These are phyloP conservation scores for Vaccinium corymbosum DNA, from an alignment of 148 eudicot genomes.

Conservation along the genomic window DNA sequence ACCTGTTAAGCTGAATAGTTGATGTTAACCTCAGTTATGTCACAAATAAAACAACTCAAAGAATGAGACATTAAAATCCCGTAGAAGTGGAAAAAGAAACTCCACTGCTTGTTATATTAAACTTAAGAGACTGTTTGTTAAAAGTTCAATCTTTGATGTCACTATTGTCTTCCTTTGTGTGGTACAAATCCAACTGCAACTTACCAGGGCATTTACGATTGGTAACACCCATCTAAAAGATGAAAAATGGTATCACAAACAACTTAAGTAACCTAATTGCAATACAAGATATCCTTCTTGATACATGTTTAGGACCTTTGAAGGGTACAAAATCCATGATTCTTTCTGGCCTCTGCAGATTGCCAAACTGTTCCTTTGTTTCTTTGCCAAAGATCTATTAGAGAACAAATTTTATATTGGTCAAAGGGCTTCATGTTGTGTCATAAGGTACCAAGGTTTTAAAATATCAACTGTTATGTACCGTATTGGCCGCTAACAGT, in stretches of 20 bases:
- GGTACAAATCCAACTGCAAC: neutral
- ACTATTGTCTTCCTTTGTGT: neutral
- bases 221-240: neutral
- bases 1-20: neutral
- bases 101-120: neutral
- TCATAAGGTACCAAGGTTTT: no score
- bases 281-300: neutral
- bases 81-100: neutral
- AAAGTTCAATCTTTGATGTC: neutral
- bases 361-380: slow-evolving; percentile 8
- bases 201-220: neutral
- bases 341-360: neutral
- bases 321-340: no score
- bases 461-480: no score
- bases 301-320: neutral
- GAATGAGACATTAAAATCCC: neutral
- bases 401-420: neutral
- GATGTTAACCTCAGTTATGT: neutral
- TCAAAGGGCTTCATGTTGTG: neutral
- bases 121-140: neutral
- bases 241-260: neutral
- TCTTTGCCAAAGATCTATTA: neutral
- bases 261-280: neutral
- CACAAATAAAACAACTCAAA: neutral
- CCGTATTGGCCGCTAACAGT: no score